Percentiles rank a stretch among this genome's conserved stretches.
Evolutionary conservation across 768 basidiomycete species (phyloP).

Genomic region (Boletus insuetus): DNA sequence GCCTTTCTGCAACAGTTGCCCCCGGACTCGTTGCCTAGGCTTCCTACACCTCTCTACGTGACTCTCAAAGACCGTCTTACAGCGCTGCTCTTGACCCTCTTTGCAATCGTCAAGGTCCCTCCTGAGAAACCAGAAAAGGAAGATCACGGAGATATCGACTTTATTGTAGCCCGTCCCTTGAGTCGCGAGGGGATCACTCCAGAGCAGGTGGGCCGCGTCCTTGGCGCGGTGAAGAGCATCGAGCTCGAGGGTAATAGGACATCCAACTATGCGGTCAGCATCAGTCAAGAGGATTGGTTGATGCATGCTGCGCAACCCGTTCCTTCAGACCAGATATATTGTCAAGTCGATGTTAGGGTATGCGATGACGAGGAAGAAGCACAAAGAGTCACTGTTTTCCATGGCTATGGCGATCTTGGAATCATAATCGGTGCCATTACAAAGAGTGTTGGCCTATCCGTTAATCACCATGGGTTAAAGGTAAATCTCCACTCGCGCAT

Average conservation of each 20-base stretch:
- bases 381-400: constrained; percentile 51
- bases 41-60: constrained; percentile 54
- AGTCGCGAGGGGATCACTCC: constrained; percentile 29
- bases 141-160: constrained; percentile 70
- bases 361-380: constrained; percentile 50
- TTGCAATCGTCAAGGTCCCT: constrained; percentile 51
- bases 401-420: constrained; percentile 68
- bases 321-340: constrained; percentile 20
- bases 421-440: constrained; percentile 64
- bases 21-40: constrained; percentile 53
- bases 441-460: constrained; percentile 46
- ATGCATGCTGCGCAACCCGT: constrained; percentile 1
- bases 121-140: constrained; percentile 62
- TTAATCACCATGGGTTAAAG: constrained; percentile 58
- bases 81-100: constrained; percentile 44
- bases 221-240: constrained; percentile 49
- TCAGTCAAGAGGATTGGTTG: constrained; percentile 40
- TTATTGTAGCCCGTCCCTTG: constrained; percentile 52
- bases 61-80: constrained; percentile 46
- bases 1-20: constrained; percentile 53
- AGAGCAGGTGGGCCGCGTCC: constrained; percentile 34
- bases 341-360: constrained; percentile 64
- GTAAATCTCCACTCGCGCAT: constrained; percentile 30
- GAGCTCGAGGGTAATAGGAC: constrained; percentile 51
- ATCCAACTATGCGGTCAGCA: constrained; percentile 60